Conservation (phyloP, 805 yeast species). For the Wickerhamiella dianesei region DNA sequence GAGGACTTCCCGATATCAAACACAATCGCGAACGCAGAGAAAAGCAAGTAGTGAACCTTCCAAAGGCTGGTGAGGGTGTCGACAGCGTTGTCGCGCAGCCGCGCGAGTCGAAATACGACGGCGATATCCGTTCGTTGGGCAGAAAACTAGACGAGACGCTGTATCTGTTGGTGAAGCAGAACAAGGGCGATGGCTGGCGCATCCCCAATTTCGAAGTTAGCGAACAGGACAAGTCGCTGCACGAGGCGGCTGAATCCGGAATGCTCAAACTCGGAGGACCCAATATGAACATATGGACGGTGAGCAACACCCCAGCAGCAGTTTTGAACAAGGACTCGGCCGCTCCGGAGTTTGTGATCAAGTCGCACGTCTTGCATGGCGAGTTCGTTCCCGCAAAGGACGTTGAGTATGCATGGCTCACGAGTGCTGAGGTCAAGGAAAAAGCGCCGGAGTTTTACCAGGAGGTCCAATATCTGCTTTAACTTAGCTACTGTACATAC, state of each 20-base stretch:
- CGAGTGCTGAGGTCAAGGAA: slow-evolving; percentile 58
- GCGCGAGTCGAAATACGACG: slow-evolving; percentile 70
- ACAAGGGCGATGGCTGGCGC: slow-evolving; percentile 42
- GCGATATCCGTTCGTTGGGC: slow-evolving; percentile 57
- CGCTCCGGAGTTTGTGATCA: slow-evolving; percentile 55
- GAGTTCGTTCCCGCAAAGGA: slow-evolving; percentile 38
- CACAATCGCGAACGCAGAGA: slow-evolving; percentile 79
- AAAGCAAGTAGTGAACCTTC: slow-evolving; percentile 67
- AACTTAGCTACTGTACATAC: slow-evolving; percentile 3
- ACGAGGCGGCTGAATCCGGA: slow-evolving; percentile 62
- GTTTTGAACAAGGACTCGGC: slow-evolving; percentile 34
- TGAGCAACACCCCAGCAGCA: slow-evolving; percentile 80
- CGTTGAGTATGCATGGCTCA: slow-evolving; percentile 64
- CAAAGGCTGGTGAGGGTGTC: slow-evolving; percentile 45
- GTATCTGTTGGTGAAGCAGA: slow-evolving; percentile 44
- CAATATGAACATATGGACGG: slow-evolving; percentile 71
- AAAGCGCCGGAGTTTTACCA: slow-evolving; percentile 39
- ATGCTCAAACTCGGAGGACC: slow-evolving; percentile 60
- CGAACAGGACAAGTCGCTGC: slow-evolving; percentile 37
- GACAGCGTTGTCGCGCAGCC: slow-evolving; percentile 58
- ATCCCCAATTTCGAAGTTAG: slow-evolving; percentile 57
- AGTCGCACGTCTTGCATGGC: slow-evolving; percentile 83
- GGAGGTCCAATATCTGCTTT: slow-evolving; percentile 13
- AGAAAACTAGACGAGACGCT: slow-evolving; percentile 68
- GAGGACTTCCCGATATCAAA: slow-evolving; percentile 73